Evolutionary conservation across 2,329 filamentous ascomycete genomes (phyloP).

Genomic region (Cladophialophora chaetospira): DNA sequence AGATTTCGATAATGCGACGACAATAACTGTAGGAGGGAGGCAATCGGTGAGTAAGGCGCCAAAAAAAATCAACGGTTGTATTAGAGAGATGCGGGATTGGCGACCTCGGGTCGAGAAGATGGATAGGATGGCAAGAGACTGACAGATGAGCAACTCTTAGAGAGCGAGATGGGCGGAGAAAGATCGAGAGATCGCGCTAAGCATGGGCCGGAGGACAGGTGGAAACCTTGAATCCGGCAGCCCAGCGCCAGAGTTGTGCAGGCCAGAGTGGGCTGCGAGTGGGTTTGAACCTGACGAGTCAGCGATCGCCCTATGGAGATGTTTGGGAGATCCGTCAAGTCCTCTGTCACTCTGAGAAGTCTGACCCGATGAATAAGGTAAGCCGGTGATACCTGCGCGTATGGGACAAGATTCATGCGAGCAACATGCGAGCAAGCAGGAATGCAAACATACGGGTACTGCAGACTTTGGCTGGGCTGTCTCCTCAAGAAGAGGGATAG

Average conservation of each 20-base stretch:
- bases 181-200: slow-evolving; percentile 35
- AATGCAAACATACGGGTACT: too few species aligned
- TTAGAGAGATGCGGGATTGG: slow-evolving; percentile 6
- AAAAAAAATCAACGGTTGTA: background rate
- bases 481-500: background rate
- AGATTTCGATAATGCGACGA: background rate
- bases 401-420: too few species aligned
- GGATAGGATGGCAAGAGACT: slow-evolving; percentile 25
- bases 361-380: slow-evolving; percentile 10
- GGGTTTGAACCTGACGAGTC: slow-evolving; percentile 10
- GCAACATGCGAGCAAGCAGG: too few species aligned
- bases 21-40: background rate
- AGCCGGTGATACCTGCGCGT: slow-evolving; percentile 3
- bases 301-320: background rate
- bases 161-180: slow-evolving; percentile 35
- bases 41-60: background rate
- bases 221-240: slow-evolving; percentile 15
- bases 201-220: slow-evolving; percentile 18
- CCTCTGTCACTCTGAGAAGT: slow-evolving; percentile 3
- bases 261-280: slow-evolving; percentile 1
- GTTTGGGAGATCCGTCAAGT: slow-evolving; percentile 1
- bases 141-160: slow-evolving; percentile 33
- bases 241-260: slow-evolving; percentile 5
- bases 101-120: slow-evolving; percentile 26
- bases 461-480: too few species aligned